Evolutionary conservation across 805 yeast genomes (phyloP).

Genomic region (Hanseniaspora occidentalis): DNA sequence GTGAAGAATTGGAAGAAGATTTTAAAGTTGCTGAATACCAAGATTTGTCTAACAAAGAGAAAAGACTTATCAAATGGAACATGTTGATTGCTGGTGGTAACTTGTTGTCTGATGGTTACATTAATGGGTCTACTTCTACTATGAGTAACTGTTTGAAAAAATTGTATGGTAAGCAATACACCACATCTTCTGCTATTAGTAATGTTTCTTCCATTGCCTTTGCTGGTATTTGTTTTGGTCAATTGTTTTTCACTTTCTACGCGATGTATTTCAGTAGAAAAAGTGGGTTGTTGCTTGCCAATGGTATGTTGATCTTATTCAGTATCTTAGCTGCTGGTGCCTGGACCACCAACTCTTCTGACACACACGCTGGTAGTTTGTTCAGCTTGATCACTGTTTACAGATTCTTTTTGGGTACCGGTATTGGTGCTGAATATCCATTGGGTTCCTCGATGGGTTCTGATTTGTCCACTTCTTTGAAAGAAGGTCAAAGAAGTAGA

Average conservation of each 20-base stretch:
- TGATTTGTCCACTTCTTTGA: conserved; percentile 69
- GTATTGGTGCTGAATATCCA: conserved; percentile 91
- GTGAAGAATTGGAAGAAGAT: not conserved
- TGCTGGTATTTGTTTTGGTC: conserved; percentile 86
- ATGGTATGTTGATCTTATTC: conserved; percentile 59
- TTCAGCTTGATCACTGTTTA: conserved; percentile 72
- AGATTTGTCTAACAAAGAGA: no score
- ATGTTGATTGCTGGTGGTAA: no score
- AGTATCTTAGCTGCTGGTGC: conserved; percentile 71
- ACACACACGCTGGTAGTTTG: conserved; percentile 48
- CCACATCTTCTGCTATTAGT: conserved; percentile 53
- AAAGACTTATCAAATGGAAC: no score
- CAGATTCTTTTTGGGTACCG: conserved; percentile 80
- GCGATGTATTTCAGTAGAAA: conserved; percentile 76
- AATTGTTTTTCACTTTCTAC: conserved; percentile 63
- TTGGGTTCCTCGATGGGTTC: conserved; percentile 90
- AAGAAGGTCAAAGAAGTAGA: conserved; percentile 77
- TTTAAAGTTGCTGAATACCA: not conserved
- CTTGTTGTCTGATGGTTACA: conserved; percentile 84
- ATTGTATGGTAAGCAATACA: conserved; percentile 53
- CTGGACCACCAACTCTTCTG: conserved; percentile 42
- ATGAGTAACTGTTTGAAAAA: conserved; percentile 61
- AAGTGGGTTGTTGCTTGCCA: conserved; percentile 69
- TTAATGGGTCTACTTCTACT: conserved; percentile 72
- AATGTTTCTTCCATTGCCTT: conserved; percentile 82